phyloP scores from a whole-genome alignment of 2,329 filamentous ascomycete genomes.

The Stagonosporopsis rhizophila region DNA sequence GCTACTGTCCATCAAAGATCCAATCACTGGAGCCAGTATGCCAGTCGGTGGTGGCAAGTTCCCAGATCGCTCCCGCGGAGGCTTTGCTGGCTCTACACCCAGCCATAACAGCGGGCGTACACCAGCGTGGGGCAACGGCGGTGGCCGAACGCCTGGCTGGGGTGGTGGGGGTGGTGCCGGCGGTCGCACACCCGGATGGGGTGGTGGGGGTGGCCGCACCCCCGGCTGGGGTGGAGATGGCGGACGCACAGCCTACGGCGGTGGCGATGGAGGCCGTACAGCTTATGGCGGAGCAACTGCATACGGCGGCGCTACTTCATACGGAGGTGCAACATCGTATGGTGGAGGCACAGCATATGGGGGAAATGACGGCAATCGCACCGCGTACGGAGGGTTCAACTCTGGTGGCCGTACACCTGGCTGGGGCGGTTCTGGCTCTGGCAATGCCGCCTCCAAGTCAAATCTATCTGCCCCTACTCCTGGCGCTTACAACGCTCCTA shows the following conservation, averaged over 20 bases:
- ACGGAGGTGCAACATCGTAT: constrained; percentile 76
- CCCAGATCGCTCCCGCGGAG: constrained; percentile 46
- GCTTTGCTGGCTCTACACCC: constrained; percentile 45
- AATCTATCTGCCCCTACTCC: constrained; percentile 44
- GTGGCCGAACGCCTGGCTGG: constrained; percentile 50
- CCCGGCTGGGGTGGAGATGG: constrained; percentile 57
- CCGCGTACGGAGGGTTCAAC: constrained; percentile 60
- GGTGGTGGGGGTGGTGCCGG: constrained; percentile 53
- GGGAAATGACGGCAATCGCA: constrained; percentile 48
- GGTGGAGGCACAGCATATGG: constrained; percentile 57
- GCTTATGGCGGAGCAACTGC: constrained; percentile 53
- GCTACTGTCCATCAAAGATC: constrained; percentile 83
- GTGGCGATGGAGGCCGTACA: constrained; percentile 47
- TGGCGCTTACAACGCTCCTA: constrained; percentile 45
- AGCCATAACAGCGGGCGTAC: constrained; percentile 50
- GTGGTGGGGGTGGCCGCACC: constrained; percentile 52
- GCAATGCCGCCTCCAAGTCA: constrained; percentile 32
- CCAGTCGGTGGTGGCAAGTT: constrained; percentile 63
- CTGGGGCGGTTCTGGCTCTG: constrained; percentile 64
- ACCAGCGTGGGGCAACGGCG: constrained; percentile 42
- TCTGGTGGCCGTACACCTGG: constrained; percentile 57
- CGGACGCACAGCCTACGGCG: constrained; percentile 48
- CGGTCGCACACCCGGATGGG: constrained; percentile 54
- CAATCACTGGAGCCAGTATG: constrained; percentile 77
- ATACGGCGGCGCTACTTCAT: constrained; percentile 69